A percentile compares a stretch with the other conserved stretches of the same genome.
phyloP scores from a whole-genome alignment of 306 rosid species.

The Herpetospermum pedunculosum region DNA sequence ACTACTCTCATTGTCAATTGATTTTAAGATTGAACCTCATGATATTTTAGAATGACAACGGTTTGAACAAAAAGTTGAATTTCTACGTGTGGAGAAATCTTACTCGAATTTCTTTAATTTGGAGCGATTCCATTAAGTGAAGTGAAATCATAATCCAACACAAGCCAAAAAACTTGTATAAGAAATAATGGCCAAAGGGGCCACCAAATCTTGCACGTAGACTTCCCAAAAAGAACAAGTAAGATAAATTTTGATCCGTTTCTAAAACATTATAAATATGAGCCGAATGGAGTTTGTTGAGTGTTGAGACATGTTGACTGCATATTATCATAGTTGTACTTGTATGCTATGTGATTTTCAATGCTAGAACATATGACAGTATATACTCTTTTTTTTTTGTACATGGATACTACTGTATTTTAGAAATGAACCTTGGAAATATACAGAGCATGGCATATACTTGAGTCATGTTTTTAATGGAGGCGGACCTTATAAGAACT shows the following conservation, averaged over 20 bases:
- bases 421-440: neutral
- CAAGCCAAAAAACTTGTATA: neutral
- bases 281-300: neutral
- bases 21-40: no score
- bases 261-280: neutral
- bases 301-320: neutral
- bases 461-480: neutral
- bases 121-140: neutral
- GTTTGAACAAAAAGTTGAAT: neutral
- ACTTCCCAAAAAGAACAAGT: neutral
- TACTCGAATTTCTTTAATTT: neutral
- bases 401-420: neutral
- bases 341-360: neutral
- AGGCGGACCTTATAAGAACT: neutral
- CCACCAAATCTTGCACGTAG: neutral
- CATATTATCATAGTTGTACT: neutral
- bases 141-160: neutral
- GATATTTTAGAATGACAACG: no score
- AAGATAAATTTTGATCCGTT: neutral
- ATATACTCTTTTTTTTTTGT: neutral
- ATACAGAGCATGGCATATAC: neutral
- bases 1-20: no score
- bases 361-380: neutral
- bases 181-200: neutral
- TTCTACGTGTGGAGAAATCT: neutral